Conservation (phyloP, 164 flowering plant species). For the Platanus orientalis region DNA sequence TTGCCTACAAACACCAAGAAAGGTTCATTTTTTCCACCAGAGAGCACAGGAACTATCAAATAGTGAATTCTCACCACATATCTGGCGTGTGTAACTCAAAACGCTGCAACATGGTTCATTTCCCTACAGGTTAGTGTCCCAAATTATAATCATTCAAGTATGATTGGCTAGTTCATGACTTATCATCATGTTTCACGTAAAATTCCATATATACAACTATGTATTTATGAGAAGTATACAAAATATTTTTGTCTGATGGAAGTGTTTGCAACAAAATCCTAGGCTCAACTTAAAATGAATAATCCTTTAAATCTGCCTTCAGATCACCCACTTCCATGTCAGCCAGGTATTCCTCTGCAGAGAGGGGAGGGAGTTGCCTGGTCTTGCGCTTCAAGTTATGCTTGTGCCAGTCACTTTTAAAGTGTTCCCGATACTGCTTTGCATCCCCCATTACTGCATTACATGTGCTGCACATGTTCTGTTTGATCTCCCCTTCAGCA, state of each 20-base stretch:
- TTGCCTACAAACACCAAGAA: too few species aligned
- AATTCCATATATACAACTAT: too few species aligned
- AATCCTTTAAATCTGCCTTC: slow-evolving; percentile 71
- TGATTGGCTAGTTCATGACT: too few species aligned
- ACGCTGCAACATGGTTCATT: too few species aligned
- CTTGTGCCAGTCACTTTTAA: slow-evolving; percentile 96
- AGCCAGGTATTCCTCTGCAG: slow-evolving; percentile 73
- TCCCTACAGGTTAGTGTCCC: too few species aligned
- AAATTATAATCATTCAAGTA: too few species aligned
- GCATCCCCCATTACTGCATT: slow-evolving; percentile 71
- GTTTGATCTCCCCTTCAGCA: slow-evolving; percentile 46
- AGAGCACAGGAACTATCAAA: too few species aligned
- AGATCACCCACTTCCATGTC: slow-evolving; percentile 60
- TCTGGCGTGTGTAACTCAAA: too few species aligned
- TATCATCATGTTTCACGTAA: too few species aligned
- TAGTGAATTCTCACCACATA: too few species aligned
- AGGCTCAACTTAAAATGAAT: slow-evolving; percentile 53
- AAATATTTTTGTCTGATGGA: too few species aligned
- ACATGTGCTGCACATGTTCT: slow-evolving; percentile 81
- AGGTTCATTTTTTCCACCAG: too few species aligned
- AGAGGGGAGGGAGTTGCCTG: slow-evolving; percentile 77
- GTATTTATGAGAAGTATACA: not conserved
- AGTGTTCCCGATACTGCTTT: slow-evolving; percentile 79
- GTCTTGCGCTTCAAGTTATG: slow-evolving; percentile 88
- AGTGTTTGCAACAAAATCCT: not conserved